Conservation (phyloP, 306 rosid species). For the Sicyos edulis region DNA sequence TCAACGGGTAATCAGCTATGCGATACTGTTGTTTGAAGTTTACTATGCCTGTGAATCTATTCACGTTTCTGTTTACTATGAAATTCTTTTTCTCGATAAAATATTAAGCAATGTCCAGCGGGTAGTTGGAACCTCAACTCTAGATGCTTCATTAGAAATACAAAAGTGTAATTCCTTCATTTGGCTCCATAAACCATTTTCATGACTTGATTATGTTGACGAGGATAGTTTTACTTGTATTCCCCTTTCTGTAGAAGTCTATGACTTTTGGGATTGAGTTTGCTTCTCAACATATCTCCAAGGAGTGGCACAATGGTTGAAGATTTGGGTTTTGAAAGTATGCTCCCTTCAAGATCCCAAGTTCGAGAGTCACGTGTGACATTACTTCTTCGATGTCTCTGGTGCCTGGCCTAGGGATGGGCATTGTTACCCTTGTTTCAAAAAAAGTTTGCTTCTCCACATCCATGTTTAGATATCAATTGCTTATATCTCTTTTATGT, state of each 20-base stretch:
- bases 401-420: no score
- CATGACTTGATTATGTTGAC: background rate
- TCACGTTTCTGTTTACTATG: background rate
- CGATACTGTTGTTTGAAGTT: background rate
- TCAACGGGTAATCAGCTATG: slow-evolving; percentile 38
- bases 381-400: no score
- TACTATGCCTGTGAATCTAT: background rate
- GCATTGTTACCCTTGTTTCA: no score
- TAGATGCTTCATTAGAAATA: background rate
- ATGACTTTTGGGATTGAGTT: slow-evolving; percentile 7
- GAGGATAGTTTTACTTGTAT: background rate
- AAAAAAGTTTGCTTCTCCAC: background rate
- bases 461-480: background rate
- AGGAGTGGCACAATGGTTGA: no score
- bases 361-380: no score
- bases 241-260: background rate
- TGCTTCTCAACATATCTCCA: background rate
- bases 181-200: background rate
- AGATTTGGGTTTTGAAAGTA: no score
- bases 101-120: background rate
- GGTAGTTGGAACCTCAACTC: slow-evolving; percentile 6
- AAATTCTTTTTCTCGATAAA: slow-evolving; percentile 2
- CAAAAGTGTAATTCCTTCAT: background rate
- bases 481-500: background rate
- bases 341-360: no score